A percentile compares a stretch with the other conserved stretches of the same genome.
These are phyloP conservation scores for Dioscorea alata DNA, from an alignment of 106 monocot species.

Conservation along the genomic window DNA sequence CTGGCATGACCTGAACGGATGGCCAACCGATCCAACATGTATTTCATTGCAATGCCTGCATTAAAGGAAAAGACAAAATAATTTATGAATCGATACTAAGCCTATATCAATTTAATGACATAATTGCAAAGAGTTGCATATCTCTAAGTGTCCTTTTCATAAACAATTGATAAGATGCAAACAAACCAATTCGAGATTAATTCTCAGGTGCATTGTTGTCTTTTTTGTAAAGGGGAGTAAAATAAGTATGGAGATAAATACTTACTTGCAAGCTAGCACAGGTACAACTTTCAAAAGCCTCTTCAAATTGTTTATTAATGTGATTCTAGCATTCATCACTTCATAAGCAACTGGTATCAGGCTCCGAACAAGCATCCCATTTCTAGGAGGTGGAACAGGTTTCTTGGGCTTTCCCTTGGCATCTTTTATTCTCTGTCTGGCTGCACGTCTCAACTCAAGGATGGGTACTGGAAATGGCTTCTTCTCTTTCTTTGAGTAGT, in stretches of 20 bases:
- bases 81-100: no score
- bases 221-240: neutral
- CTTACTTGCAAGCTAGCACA: conserved; percentile 92
- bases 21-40: conserved; percentile 73
- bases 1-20: conserved; percentile 77
- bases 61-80: neutral
- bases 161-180: no score
- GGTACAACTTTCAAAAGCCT: conserved; percentile 75
- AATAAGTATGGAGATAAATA: conserved; percentile 5
- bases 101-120: no score
- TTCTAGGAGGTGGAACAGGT: conserved; percentile 69
- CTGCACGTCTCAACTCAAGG: conserved; percentile 77
- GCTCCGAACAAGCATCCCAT: conserved; percentile 80
- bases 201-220: no score
- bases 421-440: conserved; percentile 81
- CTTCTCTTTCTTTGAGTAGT: conserved; percentile 90
- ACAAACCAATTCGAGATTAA: no score
- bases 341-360: conserved; percentile 88
- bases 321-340: conserved; percentile 69
- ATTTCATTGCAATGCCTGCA: conserved; percentile 88
- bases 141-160: no score
- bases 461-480: conserved; percentile 97
- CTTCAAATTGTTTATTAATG: conserved; percentile 84
- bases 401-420: conserved; percentile 54
- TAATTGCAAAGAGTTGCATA: no score